phyloP scores from a whole-genome alignment of 2,329 filamentous ascomycete genomes.

The Zymoseptoria passerinii region DNA sequence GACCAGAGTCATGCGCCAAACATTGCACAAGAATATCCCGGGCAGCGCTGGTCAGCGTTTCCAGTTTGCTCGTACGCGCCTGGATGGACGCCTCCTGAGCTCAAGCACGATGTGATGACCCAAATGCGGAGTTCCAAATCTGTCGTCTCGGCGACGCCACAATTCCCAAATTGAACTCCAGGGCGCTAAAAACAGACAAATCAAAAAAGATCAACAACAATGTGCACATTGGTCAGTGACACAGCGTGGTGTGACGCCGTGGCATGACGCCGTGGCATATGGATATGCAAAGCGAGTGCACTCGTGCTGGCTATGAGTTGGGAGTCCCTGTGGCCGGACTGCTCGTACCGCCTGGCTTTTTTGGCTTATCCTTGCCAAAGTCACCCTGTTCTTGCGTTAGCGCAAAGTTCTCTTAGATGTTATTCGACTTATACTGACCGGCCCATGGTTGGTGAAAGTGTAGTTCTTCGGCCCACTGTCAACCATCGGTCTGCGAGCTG shows the following conservation, averaged over 20 bases:
- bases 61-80: neutral
- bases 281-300: neutral
- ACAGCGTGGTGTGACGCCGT: neutral
- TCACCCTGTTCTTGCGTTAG: neutral
- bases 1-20: neutral
- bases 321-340: conserved; percentile 15
- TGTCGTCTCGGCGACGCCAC: neutral
- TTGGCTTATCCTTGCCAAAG: conserved; percentile 23
- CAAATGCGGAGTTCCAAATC: neutral
- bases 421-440: conserved; percentile 17
- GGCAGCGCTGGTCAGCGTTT: too few relatives aligned
- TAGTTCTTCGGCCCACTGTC: conserved; percentile 36
- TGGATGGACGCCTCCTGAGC: neutral
- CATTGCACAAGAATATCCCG: neutral
- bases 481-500: conserved; percentile 26
- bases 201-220: neutral
- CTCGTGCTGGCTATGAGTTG: conserved; percentile 3
- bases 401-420: conserved; percentile 30
- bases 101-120: neutral
- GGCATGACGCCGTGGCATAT: neutral
- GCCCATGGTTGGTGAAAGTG: conserved; percentile 41
- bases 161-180: neutral
- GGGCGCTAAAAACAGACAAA: neutral
- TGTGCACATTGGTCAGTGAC: neutral
- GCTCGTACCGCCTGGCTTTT: conserved; percentile 11